These are phyloP conservation scores for Talaromyces sp. DNA, from an alignment of 2,329 filamentous ascomycete genomes.

Conservation along the genomic window DNA sequence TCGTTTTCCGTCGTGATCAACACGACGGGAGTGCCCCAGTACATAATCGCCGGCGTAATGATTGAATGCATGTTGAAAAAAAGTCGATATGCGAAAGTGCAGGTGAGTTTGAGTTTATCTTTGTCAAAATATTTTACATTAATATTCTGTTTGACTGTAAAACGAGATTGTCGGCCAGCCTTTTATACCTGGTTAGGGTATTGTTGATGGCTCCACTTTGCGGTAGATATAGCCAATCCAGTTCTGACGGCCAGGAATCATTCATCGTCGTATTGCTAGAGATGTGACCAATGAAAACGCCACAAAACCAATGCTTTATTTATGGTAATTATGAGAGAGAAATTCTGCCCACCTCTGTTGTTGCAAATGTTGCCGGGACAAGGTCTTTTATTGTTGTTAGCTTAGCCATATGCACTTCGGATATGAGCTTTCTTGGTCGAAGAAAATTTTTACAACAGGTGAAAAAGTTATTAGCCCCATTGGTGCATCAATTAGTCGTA, in stretches of 20 bases:
- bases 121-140: not conserved
- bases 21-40: slow-evolving; percentile 21
- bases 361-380: too few relatives aligned
- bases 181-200: not conserved
- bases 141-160: not conserved
- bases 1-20: slow-evolving; percentile 38
- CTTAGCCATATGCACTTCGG: too few relatives aligned
- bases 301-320: not conserved
- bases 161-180: not conserved
- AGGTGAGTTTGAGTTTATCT: not conserved
- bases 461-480: too few relatives aligned
- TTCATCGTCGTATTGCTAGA: not conserved
- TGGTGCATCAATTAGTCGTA: too few relatives aligned
- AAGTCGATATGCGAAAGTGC: not conserved
- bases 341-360: not conserved
- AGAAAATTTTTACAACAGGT: too few relatives aligned
- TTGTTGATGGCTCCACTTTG: not conserved
- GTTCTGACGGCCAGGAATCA: not conserved
- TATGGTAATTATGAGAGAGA: too few relatives aligned
- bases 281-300: not conserved
- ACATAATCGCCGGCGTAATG: slow-evolving; percentile 1
- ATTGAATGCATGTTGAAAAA: not conserved
- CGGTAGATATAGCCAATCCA: not conserved
- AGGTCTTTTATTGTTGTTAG: too few relatives aligned
- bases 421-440: too few relatives aligned